Percentiles rank a stretch among this genome's conserved stretches.
Conservation (phyloP, 2,329 filamentous ascomycete species). For the Pseudocercospora eumusae region DNA sequence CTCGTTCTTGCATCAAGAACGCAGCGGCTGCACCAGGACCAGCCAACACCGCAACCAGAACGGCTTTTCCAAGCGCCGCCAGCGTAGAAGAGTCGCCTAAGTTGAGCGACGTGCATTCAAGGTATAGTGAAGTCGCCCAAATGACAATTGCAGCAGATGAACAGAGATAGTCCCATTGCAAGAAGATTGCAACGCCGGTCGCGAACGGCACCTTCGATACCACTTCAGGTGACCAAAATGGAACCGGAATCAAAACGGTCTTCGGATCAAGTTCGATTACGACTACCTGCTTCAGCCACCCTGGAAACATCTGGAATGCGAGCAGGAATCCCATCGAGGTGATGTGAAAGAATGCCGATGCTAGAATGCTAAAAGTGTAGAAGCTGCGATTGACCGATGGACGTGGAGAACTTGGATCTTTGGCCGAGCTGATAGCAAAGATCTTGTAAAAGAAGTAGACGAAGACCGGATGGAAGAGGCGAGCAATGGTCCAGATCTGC, state of each 20-base stretch:
- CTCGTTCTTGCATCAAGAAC: constrained; percentile 29
- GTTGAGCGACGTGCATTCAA: constrained; percentile 17
- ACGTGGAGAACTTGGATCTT: background rate
- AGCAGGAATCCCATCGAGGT: constrained; percentile 23
- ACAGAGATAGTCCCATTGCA: constrained; percentile 31
- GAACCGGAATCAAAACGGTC: constrained; percentile 22
- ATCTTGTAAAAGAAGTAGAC: constrained; percentile 20
- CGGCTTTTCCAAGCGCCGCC: constrained; percentile 19
- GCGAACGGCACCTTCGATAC: constrained; percentile 21
- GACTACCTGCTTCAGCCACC: constrained; percentile 25
- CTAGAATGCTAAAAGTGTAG: constrained; percentile 29
- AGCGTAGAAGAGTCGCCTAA: background rate
- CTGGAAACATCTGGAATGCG: constrained; percentile 17
- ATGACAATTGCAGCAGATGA: constrained; percentile 26
- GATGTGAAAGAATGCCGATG: constrained; percentile 29
- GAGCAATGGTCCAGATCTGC: constrained; percentile 29
- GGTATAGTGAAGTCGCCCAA: constrained; percentile 25
- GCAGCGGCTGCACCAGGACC: constrained; percentile 30
- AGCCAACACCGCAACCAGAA: constrained; percentile 22
- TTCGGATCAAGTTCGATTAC: constrained; percentile 17
- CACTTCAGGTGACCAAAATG: constrained; percentile 22
- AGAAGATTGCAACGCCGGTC: constrained; percentile 28
- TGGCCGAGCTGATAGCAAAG: constrained; percentile 3
- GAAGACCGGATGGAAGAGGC: constrained; percentile 30
- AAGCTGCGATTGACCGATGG: constrained; percentile 16